Conservation (phyloP, 2,329 filamentous ascomycete genomes). For the Phialophora chinensis region DNA sequence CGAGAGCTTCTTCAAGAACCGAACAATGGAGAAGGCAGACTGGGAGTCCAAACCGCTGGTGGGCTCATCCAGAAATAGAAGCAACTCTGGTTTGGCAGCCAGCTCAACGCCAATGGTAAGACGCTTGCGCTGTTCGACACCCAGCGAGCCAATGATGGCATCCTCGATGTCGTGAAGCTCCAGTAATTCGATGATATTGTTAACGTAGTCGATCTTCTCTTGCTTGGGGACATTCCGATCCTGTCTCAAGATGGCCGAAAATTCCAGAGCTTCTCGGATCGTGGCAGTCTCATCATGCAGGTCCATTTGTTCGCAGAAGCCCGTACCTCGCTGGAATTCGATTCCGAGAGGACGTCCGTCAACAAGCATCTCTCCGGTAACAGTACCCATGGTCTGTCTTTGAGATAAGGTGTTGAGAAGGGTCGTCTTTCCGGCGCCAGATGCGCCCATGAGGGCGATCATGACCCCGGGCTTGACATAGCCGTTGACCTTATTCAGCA, state of each 20-base stretch:
- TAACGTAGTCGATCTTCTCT: slow-evolving; percentile 71
- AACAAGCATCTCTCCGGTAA: slow-evolving; percentile 73
- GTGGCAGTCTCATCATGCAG: slow-evolving; percentile 71
- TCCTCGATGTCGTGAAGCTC: slow-evolving; percentile 71
- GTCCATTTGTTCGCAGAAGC: slow-evolving; percentile 75
- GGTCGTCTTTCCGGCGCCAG: slow-evolving; percentile 83
- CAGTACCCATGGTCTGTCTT: slow-evolving; percentile 69
- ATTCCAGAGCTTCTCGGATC: slow-evolving; percentile 71
- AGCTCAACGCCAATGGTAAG: slow-evolving; percentile 76
- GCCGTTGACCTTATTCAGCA: slow-evolving; percentile 73
- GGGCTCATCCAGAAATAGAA: slow-evolving; percentile 75
- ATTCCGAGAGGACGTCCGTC: slow-evolving; percentile 67
- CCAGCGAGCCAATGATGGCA: slow-evolving; percentile 67
- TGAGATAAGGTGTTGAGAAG: slow-evolving; percentile 78
- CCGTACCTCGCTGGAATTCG: slow-evolving; percentile 72
- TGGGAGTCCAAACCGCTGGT: slow-evolving; percentile 74
- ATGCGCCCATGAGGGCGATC: slow-evolving; percentile 81
- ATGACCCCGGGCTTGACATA: slow-evolving; percentile 81
- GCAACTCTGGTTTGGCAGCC: slow-evolving; percentile 69
- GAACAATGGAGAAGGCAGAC: slow-evolving; percentile 70
- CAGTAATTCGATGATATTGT: slow-evolving; percentile 69
- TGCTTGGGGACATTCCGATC: slow-evolving; percentile 58
- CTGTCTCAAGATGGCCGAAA: slow-evolving; percentile 70
- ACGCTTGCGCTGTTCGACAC: slow-evolving; percentile 73
- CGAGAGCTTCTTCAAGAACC: slow-evolving; percentile 71